Percentiles rank a stretch among this genome's conserved stretches.
These are phyloP conservation scores for Diaporthe longicolla DNA, from an alignment of 2,329 filamentous ascomycete species.

Conservation along the genomic window DNA sequence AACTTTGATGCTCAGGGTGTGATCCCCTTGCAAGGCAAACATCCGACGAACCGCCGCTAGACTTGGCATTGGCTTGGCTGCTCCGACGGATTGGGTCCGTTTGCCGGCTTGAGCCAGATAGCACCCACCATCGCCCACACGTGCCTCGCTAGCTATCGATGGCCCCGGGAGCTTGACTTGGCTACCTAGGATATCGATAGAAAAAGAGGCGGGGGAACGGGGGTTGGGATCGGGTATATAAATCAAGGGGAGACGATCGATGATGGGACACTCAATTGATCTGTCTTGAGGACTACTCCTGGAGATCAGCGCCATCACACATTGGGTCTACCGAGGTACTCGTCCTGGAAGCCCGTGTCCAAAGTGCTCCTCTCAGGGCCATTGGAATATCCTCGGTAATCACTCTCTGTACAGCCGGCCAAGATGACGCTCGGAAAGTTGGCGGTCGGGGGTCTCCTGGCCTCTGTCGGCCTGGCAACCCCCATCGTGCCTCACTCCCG, in stretches of 20 bases:
- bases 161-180: slow-evolving; percentile 1
- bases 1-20: not conserved
- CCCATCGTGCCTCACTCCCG: slow-evolving; percentile 24
- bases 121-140: slow-evolving; percentile 15
- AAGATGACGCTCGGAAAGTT: slow-evolving; percentile 16
- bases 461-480: slow-evolving; percentile 10
- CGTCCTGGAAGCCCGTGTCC: not conserved
- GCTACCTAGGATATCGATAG: not conserved
- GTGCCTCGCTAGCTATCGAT: slow-evolving; percentile 32
- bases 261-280: not conserved
- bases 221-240: slow-evolving; percentile 4
- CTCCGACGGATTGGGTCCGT: slow-evolving; percentile 14
- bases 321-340: not conserved
- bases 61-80: slow-evolving; percentile 30
- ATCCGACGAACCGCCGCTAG: slow-evolving; percentile 23
- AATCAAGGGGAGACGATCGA: not conserved
- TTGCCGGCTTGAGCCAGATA: slow-evolving; percentile 16
- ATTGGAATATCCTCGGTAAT: slow-evolving; percentile 4
- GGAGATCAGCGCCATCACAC: not conserved
- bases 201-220: not conserved
- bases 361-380: not conserved
- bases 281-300: not conserved
- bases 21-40: not conserved
- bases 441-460: slow-evolving; percentile 17
- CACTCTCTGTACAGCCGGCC: not conserved